Percentiles rank a stretch among this genome's conserved stretches.
Evolutionary conservation across 2,329 filamentous ascomycete species (phyloP).

Genomic region (Furcasterigmium sp.): DNA sequence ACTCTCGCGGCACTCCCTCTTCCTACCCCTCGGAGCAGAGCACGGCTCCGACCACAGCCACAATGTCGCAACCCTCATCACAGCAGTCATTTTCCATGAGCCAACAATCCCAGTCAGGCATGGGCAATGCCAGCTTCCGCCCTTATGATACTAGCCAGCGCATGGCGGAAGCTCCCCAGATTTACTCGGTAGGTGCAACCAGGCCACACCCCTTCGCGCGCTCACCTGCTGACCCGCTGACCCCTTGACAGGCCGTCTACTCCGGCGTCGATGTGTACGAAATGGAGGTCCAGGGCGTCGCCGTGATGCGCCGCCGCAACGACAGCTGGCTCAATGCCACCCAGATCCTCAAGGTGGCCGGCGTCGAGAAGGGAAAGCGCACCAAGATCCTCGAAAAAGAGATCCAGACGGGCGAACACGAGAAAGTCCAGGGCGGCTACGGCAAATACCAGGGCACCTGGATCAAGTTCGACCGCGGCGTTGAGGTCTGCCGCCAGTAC

Average conservation of each 20-base stretch:
- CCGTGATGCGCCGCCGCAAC: constrained; percentile 90
- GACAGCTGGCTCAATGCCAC: constrained; percentile 98
- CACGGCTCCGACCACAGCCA: constrained; percentile 3
- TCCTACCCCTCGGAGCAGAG: neutral
- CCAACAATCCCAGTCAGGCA: constrained; percentile 42
- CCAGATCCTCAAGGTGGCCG: constrained; percentile 95
- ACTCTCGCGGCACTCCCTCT: constrained; percentile 5
- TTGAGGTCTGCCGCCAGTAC: constrained; percentile 83
- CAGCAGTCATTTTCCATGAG: constrained; percentile 55
- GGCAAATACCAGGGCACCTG: constrained; percentile 99
- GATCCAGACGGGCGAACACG: constrained; percentile 91
- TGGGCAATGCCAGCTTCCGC: constrained; percentile 27
- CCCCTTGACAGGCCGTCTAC: constrained; percentile 64
- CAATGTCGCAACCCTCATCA: constrained; percentile 40
- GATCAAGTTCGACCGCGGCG: constrained; percentile 89
- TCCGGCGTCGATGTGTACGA: constrained; percentile 96
- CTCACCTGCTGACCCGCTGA: neutral
- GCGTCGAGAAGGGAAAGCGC: constrained; percentile 94
- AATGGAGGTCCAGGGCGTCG: constrained; percentile 91
- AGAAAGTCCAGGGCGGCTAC: constrained; percentile 97
- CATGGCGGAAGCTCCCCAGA: constrained; percentile 43
- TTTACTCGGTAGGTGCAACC: constrained; percentile 55
- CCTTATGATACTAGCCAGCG: constrained; percentile 31
- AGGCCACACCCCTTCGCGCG: neutral
- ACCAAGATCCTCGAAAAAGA: constrained; percentile 98